Evolutionary conservation across 129 eudicot genomes (phyloP).

Genomic region (Flaveria bidentis): DNA sequence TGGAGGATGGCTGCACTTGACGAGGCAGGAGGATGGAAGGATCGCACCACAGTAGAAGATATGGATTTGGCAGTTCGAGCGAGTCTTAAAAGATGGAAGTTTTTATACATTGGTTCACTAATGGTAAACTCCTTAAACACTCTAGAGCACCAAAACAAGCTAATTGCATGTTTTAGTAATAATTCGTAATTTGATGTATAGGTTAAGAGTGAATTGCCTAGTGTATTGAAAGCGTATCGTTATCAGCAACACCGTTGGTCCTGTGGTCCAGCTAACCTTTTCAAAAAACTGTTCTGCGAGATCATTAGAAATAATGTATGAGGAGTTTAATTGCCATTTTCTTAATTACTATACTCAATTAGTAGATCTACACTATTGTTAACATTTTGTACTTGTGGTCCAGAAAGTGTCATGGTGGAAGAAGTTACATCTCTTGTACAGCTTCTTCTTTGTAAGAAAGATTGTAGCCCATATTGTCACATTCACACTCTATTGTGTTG

Average conservation of each 20-base stretch:
- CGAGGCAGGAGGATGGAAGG: slow-evolving; percentile 7
- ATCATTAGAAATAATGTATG: neutral
- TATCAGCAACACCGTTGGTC: slow-evolving; percentile 15
- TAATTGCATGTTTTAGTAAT: neutral
- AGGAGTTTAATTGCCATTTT: neutral
- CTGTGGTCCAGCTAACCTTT: slow-evolving; percentile 14
- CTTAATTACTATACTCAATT: neutral
- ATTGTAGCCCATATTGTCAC: slow-evolving; percentile 10
- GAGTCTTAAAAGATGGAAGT: slow-evolving; percentile 11
- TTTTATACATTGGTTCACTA: slow-evolving; percentile 7
- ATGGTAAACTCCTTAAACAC: neutral
- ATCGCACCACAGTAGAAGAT: slow-evolving; percentile 8
- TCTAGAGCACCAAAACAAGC: neutral
- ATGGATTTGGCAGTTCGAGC: slow-evolving; percentile 17
- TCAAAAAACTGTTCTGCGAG: neutral
- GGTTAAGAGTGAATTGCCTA: slow-evolving; percentile 11
- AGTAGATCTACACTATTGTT: neutral
- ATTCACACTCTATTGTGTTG: slow-evolving; percentile 17
- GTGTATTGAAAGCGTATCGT: slow-evolving; percentile 1
- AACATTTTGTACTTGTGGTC: neutral
- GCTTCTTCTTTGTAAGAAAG: slow-evolving; percentile 14
- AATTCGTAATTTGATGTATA: neutral
- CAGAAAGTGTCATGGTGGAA: slow-evolving; percentile 15
- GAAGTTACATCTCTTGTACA: slow-evolving; percentile 4
- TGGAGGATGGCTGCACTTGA: slow-evolving; percentile 13